Evolutionary conservation across 2,329 filamentous ascomycete species (phyloP).

Genomic region (Plectosphaerella sp.): DNA sequence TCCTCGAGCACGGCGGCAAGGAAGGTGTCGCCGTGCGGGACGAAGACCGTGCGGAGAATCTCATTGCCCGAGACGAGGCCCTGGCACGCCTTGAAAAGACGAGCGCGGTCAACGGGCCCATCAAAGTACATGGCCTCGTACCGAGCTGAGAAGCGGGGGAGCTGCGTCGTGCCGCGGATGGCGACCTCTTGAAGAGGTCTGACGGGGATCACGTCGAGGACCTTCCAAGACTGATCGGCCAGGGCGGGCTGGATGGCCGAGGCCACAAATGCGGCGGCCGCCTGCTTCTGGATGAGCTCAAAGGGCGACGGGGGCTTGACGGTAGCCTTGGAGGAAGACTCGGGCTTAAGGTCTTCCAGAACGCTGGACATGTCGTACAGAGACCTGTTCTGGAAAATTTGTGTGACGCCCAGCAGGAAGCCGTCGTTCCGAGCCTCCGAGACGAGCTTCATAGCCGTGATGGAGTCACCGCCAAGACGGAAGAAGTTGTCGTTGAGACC

Average conservation of each 20-base stretch:
- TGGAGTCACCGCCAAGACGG: slow-evolving; percentile 55
- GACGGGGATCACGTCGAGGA: slow-evolving; percentile 53
- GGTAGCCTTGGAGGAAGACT: slow-evolving; percentile 4
- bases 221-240: slow-evolving; percentile 41
- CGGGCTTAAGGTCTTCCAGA: slow-evolving; percentile 31
- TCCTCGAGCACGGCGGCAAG: slow-evolving; percentile 55
- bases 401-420: slow-evolving; percentile 46
- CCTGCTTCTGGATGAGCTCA: slow-evolving; percentile 37
- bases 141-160: slow-evolving; percentile 57
- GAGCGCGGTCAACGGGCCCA: slow-evolving; percentile 39
- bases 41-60: slow-evolving; percentile 62
- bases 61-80: slow-evolving; percentile 57
- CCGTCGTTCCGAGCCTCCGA: slow-evolving; percentile 45
- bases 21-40: slow-evolving; percentile 43
- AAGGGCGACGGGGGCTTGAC: slow-evolving; percentile 38
- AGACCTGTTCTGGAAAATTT: slow-evolving; percentile 47
- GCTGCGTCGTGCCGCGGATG: slow-evolving; percentile 50
- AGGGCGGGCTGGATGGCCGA: slow-evolving; percentile 47
- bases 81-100: slow-evolving; percentile 44
- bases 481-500: slow-evolving; percentile 56
- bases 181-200: slow-evolving; percentile 56
- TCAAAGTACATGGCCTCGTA: slow-evolving; percentile 63
- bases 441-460: slow-evolving; percentile 57
- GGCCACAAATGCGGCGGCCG: slow-evolving; percentile 38
- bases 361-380: slow-evolving; percentile 49